These are phyloP conservation scores for Selaginella tamariscina DNA, from an alignment of 75 land plant genomes.

Conservation along the genomic window DNA sequence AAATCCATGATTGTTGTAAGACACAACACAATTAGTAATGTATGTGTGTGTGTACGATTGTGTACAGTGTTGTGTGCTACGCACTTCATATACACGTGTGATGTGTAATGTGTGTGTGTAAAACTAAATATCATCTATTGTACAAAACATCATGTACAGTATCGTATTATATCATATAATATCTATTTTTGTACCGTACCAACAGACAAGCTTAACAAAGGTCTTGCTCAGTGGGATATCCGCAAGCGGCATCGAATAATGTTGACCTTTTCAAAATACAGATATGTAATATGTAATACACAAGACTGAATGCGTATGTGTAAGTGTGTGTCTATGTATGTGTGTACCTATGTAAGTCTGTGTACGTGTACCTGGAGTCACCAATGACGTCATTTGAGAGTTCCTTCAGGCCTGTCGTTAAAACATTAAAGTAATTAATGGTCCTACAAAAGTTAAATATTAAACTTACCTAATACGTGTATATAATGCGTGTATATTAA, in stretches of 20 bases:
- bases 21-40: background rate
- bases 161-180: no score
- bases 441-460: background rate
- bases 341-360: no score
- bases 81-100: no score
- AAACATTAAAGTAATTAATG: background rate
- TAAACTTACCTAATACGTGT: no score
- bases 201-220: constrained; percentile 68
- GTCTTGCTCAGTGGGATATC: constrained; percentile 58
- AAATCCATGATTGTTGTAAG: constrained; percentile 30
- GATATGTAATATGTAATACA: no score
- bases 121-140: no score
- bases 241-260: constrained; percentile 91
- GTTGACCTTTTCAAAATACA: constrained; percentile 47
- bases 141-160: no score
- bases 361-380: constrained; percentile 59
- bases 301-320: no score
- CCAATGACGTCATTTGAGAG: constrained; percentile 90
- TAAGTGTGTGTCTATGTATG: no score
- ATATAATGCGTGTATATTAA: no score
- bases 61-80: background rate
- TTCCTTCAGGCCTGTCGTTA: constrained; percentile 45
- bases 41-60: background rate
- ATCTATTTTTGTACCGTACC: no score
- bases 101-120: no score